phyloP scores from a whole-genome alignment of 1,139 yeast species.

The Lizanozyma gosingica region DNA sequence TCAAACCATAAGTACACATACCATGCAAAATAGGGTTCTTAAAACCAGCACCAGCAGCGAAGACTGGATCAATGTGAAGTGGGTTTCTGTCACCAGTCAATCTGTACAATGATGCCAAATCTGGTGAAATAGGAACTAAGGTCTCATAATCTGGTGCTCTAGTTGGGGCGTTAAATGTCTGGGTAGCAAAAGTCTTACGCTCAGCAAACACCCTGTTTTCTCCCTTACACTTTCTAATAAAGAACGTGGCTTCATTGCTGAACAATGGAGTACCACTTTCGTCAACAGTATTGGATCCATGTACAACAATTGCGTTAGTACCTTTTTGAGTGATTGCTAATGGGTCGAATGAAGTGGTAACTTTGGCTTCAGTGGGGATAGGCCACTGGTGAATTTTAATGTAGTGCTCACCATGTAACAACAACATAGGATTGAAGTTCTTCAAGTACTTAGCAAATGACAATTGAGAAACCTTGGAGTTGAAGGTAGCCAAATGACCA shows the following conservation, averaged over 20 bases:
- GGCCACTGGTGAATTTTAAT: conserved; percentile 73
- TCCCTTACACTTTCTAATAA: conserved; percentile 78
- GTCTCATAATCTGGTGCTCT: conserved; percentile 60
- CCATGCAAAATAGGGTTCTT: conserved; percentile 89
- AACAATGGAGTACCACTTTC: conserved; percentile 64
- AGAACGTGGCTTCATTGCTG: conserved; percentile 78
- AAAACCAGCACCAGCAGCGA: conserved; percentile 86
- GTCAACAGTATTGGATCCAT: conserved; percentile 67
- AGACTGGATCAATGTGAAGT: conserved; percentile 84
- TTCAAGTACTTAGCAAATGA: conserved; percentile 54
- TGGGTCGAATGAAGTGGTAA: conserved; percentile 58
- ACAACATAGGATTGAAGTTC: conserved; percentile 80
- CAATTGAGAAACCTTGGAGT: conserved; percentile 42
- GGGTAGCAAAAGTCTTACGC: conserved; percentile 51
- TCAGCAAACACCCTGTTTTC: conserved; percentile 41
- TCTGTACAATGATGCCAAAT: conserved; percentile 87
- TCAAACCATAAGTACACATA: conserved; percentile 76
- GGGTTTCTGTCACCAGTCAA: conserved; percentile 94
- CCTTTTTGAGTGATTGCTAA: conserved; percentile 80
- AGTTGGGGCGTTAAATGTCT: conserved; percentile 55
- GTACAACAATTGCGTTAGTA: conserved; percentile 74
- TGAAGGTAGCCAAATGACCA: conserved; percentile 61
- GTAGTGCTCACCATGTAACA: conserved; percentile 94
- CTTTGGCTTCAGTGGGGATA: conserved; percentile 61
- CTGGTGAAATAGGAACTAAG: conserved; percentile 52